Percentiles rank a stretch among this genome's conserved stretches.
phyloP scores from a whole-genome alignment of 176 grass and related monocot genomes.

The Echinochloa phyllopogon region DNA sequence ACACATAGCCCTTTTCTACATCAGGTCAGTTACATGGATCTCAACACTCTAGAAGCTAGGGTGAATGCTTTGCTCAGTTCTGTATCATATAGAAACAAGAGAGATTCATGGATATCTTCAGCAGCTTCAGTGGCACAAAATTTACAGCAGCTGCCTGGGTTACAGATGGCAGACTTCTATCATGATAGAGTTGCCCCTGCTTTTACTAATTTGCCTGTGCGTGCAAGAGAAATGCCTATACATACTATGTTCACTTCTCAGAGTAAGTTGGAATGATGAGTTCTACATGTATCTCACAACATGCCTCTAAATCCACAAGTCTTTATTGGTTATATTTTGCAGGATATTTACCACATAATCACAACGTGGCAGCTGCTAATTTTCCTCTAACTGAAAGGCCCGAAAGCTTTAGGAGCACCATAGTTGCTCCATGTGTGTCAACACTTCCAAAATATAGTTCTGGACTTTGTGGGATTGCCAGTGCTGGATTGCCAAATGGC shows the following conservation, averaged over 20 bases:
- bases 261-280: constrained; percentile 48
- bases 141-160: constrained; percentile 35
- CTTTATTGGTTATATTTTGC: constrained; percentile 32
- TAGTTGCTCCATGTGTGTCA: constrained; percentile 30
- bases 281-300: constrained; percentile 24
- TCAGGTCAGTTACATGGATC: constrained; percentile 54
- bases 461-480: constrained; percentile 19
- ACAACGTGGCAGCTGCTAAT: constrained; percentile 41
- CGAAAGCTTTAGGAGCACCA: constrained; percentile 38
- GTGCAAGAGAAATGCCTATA: constrained; percentile 26
- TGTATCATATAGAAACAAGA: not conserved
- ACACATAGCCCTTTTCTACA: constrained; percentile 22
- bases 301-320: constrained; percentile 15
- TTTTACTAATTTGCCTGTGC: constrained; percentile 36
- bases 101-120: constrained; percentile 23
- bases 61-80: constrained; percentile 35
- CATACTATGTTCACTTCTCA: constrained; percentile 42
- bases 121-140: not conserved
- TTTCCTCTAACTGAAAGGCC: constrained; percentile 24
- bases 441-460: constrained; percentile 36
- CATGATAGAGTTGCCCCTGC: constrained; percentile 21
- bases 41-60: constrained; percentile 33
- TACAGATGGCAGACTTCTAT: constrained; percentile 23
- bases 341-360: constrained; percentile 53
- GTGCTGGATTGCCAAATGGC: constrained; percentile 29